A percentile compares a stretch with the other conserved stretches of the same genome.
These are phyloP conservation scores for Triticum aestivum DNA, from an alignment of 176 grass and related monocot species.

Conservation along the genomic window DNA sequence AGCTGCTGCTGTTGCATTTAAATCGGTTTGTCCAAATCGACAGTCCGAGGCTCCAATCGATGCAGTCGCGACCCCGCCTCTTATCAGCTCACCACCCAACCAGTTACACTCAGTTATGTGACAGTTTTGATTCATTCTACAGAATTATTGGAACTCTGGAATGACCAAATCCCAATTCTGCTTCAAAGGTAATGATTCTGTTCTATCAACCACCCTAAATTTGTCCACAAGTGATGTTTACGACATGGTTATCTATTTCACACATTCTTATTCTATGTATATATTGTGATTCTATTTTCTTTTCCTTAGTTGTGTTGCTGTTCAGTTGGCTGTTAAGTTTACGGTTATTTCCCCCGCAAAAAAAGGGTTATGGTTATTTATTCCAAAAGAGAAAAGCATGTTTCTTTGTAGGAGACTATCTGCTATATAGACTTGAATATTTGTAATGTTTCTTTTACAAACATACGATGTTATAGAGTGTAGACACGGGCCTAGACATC, in stretches of 20 bases:
- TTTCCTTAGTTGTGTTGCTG: not conserved
- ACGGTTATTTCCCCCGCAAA: too few species aligned
- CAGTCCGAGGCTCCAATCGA: not conserved
- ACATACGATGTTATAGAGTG: too few species aligned
- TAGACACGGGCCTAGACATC: too few species aligned
- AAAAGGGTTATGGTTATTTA: not conserved
- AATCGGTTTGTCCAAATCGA: conserved; percentile 57
- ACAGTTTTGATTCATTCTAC: too few species aligned
- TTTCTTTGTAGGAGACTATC: not conserved
- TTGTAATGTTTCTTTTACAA: too few species aligned
- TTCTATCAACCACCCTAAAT: not conserved
- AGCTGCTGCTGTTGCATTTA: conserved; percentile 64
- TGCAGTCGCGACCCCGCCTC: not conserved
- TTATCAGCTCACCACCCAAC: not conserved
- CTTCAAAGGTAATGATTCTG: conserved; percentile 30
- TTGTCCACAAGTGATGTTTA: conserved; percentile 3
- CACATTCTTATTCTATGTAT: not conserved
- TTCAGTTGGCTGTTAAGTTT: not conserved
- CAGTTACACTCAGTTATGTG: not conserved
- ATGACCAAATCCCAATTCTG: not conserved
- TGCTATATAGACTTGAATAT: not conserved
- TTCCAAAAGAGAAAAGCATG: conserved; percentile 5
- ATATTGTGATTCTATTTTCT: not conserved
- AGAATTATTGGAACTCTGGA: conserved; percentile 11
- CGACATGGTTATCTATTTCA: not conserved